Base-by-base conservation (phyloP, 176 grass and related monocot species). In the Phyllostachys edulis region DNA sequence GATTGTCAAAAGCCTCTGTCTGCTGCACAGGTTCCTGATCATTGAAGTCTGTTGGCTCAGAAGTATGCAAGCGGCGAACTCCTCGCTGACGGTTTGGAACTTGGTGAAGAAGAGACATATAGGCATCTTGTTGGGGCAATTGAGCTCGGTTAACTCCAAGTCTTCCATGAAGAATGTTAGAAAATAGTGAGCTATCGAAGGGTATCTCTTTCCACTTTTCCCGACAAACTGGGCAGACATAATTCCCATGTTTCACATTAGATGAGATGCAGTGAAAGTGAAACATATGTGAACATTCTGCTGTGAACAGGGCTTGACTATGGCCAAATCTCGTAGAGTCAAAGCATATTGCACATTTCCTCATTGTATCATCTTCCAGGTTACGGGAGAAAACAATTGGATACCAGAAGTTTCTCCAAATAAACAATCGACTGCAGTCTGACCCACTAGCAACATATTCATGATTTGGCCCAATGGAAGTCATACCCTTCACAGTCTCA, bases 251-350 rank as follows among this genome's bases (percentile, higher is more conserved):
- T 80, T 91, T 98, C 64, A 95, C 96, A 80, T 95, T 98, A 20
- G 93, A 93, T 13, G 96, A 82, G 26, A 98, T 98, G 65, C 96
- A 98, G 18, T 95, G 92, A 82, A 98, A 98, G 77, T 98, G 96
- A 38, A 98, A 98, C 82, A 85, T 91, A 42, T 98, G 32, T 2
- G 32, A 34, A 34, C 32, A 34, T 34, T 34, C 32, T 34, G 32
- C 32, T 34, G 32, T 34, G 96, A 98, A 98, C 29, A 98, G 86
- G 49, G 93, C 96, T 67, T 93, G 91, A 27, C 96, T 93, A 32
- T 84, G 87, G 32, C 96, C 96, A 32, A 85, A 80, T 85, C 79
- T 92, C 96, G 95, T 98, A 72, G 89, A 75, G 34, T 75, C 91
- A 86, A 94, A 85, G 86, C 96, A 98, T 90, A 98, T 98, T 57